Evolutionary conservation across 495 filamentous ascomycete genomes (phyloP), one percentile per base, ranked within the genome.

Genomic region (Coniosporium apollinis): DNA sequence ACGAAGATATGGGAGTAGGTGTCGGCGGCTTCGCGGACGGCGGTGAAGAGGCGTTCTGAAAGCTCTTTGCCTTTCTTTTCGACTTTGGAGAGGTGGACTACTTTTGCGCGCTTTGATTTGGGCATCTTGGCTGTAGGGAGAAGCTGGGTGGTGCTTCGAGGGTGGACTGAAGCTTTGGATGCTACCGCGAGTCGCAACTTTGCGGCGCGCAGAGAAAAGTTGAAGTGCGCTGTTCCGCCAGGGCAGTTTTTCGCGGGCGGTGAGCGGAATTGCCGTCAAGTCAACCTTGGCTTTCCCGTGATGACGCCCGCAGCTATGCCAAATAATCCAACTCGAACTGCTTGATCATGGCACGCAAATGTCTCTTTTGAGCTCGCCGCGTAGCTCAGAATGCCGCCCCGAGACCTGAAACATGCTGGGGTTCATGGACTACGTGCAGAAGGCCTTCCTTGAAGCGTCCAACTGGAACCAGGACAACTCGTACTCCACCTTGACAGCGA

Each of bases 391-490:
- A 9, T 9, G 9, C 24, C n/a, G n/a, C n/a, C n/a, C n/a, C n/a
- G n/a, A n/a, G n/a, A n/a, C n/a, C n/a, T n/a, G 17, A 32, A 36
- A 41, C 34, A 97, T 97, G 89, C 74, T 92, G 61, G 78, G 82
- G 55, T 97, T 94, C 64, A 97, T 96, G 86, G 83, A 94, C 52
- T 86, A 92, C 59, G 75, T 97, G 57, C 87, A 91, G 56, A 72
- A 82, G 53, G 78, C 83, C 54, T 97, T 96, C 61, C 80, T 81
- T 56, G 67, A 78, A 56, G 75, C 76, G 37, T 84, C 84, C 4
- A 65, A 73, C 44, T 96, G 89, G 89, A 82, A 87, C 52, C 67
- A 72, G 41, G 85, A 97, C 61, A 96, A 94, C 57, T 82, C 76
- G 10, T 97, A 97, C 59, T 75, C 79, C 38, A 71, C 76, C 24